Percentiles rank a stretch among this genome's conserved stretches.
Conservation (phyloP, 2,329 filamentous ascomycete genomes). For the Aureobasidium sp. region DNA sequence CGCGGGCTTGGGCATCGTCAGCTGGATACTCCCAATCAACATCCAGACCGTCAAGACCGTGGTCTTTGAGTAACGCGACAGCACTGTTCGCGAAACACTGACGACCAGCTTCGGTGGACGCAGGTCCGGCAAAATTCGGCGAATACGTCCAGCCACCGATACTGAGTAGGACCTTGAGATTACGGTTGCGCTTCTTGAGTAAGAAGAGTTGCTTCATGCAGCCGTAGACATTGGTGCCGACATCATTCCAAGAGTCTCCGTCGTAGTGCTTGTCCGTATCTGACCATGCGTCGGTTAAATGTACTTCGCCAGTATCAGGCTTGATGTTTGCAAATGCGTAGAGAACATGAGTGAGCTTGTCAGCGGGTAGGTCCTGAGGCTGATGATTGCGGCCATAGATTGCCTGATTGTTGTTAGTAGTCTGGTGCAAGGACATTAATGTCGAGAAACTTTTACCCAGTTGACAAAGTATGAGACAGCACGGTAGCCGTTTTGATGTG, state of each 20-base stretch:
- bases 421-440: not conserved
- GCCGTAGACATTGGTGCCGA: slow-evolving; percentile 79
- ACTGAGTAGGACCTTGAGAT: slow-evolving; percentile 82
- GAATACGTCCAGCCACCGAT: slow-evolving; percentile 88
- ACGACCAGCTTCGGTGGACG: slow-evolving; percentile 68
- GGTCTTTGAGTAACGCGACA: slow-evolving; percentile 79
- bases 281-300: slow-evolving; percentile 73
- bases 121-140: slow-evolving; percentile 77
- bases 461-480: slow-evolving; percentile 80
- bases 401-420: slow-evolving; percentile 55
- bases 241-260: slow-evolving; percentile 69
- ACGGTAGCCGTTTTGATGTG: slow-evolving; percentile 57
- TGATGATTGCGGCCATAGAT: slow-evolving; percentile 88
- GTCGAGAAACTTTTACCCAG: slow-evolving; percentile 51
- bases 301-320: slow-evolving; percentile 82
- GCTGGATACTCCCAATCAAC: slow-evolving; percentile 56
- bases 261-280: slow-evolving; percentile 76
- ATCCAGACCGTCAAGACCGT: slow-evolving; percentile 71
- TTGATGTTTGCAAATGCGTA: slow-evolving; percentile 93
- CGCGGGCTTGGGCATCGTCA: slow-evolving; percentile 40
- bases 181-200: slow-evolving; percentile 79
- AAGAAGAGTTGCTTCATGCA: slow-evolving; percentile 81
- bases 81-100: slow-evolving; percentile 74
- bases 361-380: slow-evolving; percentile 84
- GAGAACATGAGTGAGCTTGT: slow-evolving; percentile 88